Base-by-base conservation (phyloP, 768 basidiomycete genomes). In the Udeniomyces megalosporus region DNA sequence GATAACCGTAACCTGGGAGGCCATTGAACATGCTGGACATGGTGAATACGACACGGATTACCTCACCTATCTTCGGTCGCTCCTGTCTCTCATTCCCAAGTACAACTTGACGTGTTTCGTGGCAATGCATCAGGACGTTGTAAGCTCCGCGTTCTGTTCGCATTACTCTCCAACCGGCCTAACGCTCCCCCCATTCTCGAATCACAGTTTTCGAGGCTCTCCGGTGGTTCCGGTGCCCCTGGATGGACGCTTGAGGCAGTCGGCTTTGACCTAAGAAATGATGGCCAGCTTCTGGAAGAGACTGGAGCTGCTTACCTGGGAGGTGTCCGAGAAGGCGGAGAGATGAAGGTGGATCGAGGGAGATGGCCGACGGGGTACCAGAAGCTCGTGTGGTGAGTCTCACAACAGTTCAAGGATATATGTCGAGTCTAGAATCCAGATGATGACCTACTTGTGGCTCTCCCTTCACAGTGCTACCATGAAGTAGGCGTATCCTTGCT, bases 1-100 rank as follows among this genome's bases (percentile, higher is more conserved):
- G 45, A 89, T 99, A 68, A 81, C 92, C 29, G 81, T 97, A 4
- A 92, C 93, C 1, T 99, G 93, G 93, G 93, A 99, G 71, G 89
- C 93, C 0, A 78, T 97, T 17, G 93, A 96, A 70, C 95, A 97
- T 70, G 82, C 80, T 64, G 93, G 89, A 68, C 86, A 88, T 7
- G 90, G 90, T 0, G 71, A 82, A 22, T 92, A 93, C 68, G 93
- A 97, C 71, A 75, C 73, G 6, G 83, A 84, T 55, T 97, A 95
- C 71, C 77, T 97, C 4, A 70, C 77, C 20, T 96, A 97, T 70
- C 75, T 99, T 32, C 81, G 81, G 61, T 69, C 75, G 1, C 74
- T 99, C 2, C 75, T 89, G 10, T 79, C 81, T 0, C 69, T 86
- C 28, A 76, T 89, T 28, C 84, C 88, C 0, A 71, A 82, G 64